Base-by-base conservation (phyloP, 257 asterid genomes). In the Linaria vulgaris region DNA sequence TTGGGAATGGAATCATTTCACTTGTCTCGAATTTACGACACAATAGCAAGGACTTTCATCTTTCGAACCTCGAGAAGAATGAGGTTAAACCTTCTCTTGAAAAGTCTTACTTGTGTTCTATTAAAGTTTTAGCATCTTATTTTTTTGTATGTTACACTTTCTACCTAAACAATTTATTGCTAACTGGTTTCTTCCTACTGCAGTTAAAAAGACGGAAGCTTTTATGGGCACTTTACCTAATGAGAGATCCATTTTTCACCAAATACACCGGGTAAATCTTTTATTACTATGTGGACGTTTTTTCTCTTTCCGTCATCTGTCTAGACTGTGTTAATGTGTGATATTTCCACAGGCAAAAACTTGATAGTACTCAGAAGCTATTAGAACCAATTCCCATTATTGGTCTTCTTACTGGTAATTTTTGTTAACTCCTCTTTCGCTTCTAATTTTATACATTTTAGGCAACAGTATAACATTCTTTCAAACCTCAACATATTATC, bases 231-330 rank as follows among this genome's bases (percentile, higher is more conserved):
- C 95, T 90, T 73, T 90, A 94, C 85, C 90, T 90, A 70, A 87
- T 94, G 99, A 86, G 99, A 82, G 97, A 94, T 79, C 97, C 97
- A 12, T 82, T 90, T 71, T 94, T 94, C 79, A 75, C 80, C 75
- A 90, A 86, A 68, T 78, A 90, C 69, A 94, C 96, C 24, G 49
- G 96, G 97, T 92, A 89, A 66, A 15, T 16, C 44, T 4, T n/a
- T 48, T 55, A 20, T 51, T 57, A 23, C n/a, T 30, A n/a, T 4
- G 12, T 1, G n/a, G 8, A 15, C 44, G 34, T 14, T 64, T 66
- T 34, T 20, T 56, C 20, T 47, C 66, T 50, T 7, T 55, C 64
- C 19, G 10, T 27, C 30, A 23, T 64, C 21, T 47, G 9, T 30
- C 38, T 55, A 47, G 34, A 56, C 0, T 64, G 45, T 46, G 66